A percentile compares a stretch with the other conserved stretches of the same genome.
Evolutionary conservation across 805 yeast species (phyloP).

Genomic region (Sugiyamaella smithiae): DNA sequence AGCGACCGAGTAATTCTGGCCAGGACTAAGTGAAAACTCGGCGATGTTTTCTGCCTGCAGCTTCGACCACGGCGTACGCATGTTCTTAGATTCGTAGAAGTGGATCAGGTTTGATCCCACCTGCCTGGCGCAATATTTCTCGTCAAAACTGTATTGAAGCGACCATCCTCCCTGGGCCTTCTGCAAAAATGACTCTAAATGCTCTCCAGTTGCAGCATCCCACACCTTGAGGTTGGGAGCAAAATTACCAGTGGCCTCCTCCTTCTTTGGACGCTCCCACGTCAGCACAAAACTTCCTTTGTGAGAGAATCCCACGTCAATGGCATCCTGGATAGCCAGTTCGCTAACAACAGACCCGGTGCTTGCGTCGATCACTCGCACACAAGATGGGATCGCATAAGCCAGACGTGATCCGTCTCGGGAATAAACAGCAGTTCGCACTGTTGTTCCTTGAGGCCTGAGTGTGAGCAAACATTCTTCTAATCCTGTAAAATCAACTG

Average conservation of each 20-base stretch:
- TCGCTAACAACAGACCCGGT: conserved; percentile 46
- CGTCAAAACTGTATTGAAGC: conserved; percentile 86
- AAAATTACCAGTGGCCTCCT: conserved; percentile 69
- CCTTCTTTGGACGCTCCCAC: conserved; percentile 83
- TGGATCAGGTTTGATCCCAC: conserved; percentile 58
- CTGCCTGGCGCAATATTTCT: conserved; percentile 61
- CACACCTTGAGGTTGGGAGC: conserved; percentile 77
- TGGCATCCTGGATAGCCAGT: conserved; percentile 61
- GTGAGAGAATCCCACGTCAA: conserved; percentile 87
- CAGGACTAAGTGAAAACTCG: conserved; percentile 76
- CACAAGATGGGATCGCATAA: conserved; percentile 32
- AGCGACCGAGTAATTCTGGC: conserved; percentile 85
- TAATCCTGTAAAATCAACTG: neutral
- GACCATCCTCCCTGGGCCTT: conserved; percentile 86
- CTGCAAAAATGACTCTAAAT: conserved; percentile 63
- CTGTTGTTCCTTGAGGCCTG: conserved; percentile 17
- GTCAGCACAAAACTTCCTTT: conserved; percentile 75
- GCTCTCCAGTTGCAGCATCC: conserved; percentile 49
- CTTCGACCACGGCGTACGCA: conserved; percentile 51
- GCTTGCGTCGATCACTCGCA: conserved; percentile 56
- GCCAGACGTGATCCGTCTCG: conserved; percentile 23
- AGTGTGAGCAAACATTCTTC: neutral
- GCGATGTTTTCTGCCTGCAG: conserved; percentile 50
- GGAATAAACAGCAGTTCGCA: conserved; percentile 24
- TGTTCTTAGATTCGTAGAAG: conserved; percentile 52